These are phyloP conservation scores for Uromyces viciae-fabae DNA, from an alignment of 1,284 basidiomycete genomes.

Conservation along the genomic window DNA sequence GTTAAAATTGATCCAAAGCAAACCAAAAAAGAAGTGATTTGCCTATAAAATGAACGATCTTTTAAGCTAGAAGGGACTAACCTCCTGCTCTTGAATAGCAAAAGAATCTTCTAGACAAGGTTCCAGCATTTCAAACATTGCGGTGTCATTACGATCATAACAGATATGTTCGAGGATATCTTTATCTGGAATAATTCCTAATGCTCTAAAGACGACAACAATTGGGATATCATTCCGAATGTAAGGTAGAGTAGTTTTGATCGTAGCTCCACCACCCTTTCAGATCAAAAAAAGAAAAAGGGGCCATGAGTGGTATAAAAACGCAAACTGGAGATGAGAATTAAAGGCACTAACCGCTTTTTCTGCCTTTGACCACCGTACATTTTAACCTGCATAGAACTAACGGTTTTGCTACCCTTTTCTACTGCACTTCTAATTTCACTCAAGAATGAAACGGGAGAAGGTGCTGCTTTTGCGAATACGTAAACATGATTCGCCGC, in stretches of 20 bases:
- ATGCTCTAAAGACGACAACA: slow-evolving; percentile 95
- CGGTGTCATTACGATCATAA: slow-evolving; percentile 90
- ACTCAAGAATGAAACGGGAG: slow-evolving; percentile 89
- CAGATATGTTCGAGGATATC: slow-evolving; percentile 98
- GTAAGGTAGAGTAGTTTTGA: slow-evolving; percentile 95
- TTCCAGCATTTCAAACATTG: slow-evolving; percentile 96
- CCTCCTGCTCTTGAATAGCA: slow-evolving; percentile 94
- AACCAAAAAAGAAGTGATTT: too few species aligned
- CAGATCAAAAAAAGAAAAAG: neutral
- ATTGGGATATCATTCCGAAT: slow-evolving; percentile 98
- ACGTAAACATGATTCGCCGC: slow-evolving; percentile 99
- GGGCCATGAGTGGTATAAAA: neutral
- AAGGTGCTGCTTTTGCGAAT: slow-evolving; percentile 95
- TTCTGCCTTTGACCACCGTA: slow-evolving; percentile 47
- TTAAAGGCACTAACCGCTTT: slow-evolving; percentile 53
- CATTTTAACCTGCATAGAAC: slow-evolving; percentile 97
- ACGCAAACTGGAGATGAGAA: neutral
- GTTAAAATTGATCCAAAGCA: neutral
- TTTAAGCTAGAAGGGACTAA: slow-evolving; percentile 55
- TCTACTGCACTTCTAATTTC: slow-evolving; percentile 98
- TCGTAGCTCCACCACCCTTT: slow-evolving; percentile 69
- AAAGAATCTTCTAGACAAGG: slow-evolving; percentile 98
- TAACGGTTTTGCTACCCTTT: slow-evolving; percentile 96
- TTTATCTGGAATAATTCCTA: slow-evolving; percentile 94
- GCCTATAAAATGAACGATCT: too few species aligned